A percentile compares a stretch with the other conserved stretches of the same genome.
phyloP scores from a whole-genome alignment of 2,329 filamentous ascomycete genomes.

The Aspergillus sp. region DNA sequence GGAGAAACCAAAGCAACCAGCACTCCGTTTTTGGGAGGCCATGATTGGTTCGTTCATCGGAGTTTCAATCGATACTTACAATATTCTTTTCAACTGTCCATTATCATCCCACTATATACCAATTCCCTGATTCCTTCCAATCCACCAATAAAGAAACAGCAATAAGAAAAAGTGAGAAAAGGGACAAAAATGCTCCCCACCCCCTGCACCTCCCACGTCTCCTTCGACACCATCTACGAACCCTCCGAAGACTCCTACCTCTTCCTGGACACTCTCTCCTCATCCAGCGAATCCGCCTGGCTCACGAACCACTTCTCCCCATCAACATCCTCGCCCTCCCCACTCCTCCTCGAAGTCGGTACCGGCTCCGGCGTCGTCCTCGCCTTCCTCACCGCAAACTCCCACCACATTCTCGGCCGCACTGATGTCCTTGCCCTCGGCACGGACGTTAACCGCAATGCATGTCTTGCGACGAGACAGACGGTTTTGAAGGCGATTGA shows the following conservation, averaged over 20 bases:
- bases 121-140: too few relatives aligned
- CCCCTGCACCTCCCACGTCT: constrained; percentile 87
- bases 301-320: constrained; percentile 64
- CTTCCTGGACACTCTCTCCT: constrained; percentile 86
- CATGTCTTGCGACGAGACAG: constrained; percentile 71
- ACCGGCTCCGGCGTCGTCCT: constrained; percentile 93
- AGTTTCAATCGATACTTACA: background rate
- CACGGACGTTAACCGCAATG: constrained; percentile 82
- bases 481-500: constrained; percentile 62
- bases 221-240: constrained; percentile 87
- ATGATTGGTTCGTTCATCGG: background rate
- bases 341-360: constrained; percentile 80
- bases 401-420: constrained; percentile 71
- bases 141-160: background rate
- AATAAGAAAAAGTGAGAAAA: background rate
- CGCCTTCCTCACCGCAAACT: constrained; percentile 79
- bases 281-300: constrained; percentile 66
- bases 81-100: background rate
- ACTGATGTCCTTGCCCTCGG: constrained; percentile 69
- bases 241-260: constrained; percentile 96
- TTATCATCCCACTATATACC: too few relatives aligned
- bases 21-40: background rate
- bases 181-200: constrained; percentile 73
- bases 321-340: constrained; percentile 29
- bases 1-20: constrained; percentile 1